A percentile compares a stretch with the other conserved stretches of the same genome.
Evolutionary conservation across 805 yeast genomes (phyloP).

Genomic region (Hermanozyma aechmeae): DNA sequence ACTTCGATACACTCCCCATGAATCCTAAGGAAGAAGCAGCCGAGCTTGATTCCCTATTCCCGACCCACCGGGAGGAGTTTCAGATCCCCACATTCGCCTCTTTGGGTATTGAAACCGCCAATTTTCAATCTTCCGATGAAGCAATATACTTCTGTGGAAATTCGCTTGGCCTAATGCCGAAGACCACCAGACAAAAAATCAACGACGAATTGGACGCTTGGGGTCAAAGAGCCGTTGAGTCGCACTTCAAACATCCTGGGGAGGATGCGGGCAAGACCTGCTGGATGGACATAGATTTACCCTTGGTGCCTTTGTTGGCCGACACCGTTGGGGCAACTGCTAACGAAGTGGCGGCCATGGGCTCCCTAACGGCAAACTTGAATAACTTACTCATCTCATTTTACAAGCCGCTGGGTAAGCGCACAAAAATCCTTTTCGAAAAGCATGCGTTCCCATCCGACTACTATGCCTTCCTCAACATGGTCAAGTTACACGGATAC

Average conservation of each 20-base stretch:
- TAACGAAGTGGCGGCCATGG: slow-evolving; percentile 83
- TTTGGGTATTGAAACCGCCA: slow-evolving; percentile 34
- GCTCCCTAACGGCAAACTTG: slow-evolving; percentile 73
- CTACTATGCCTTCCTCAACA: slow-evolving; percentile 73
- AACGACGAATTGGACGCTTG: slow-evolving; percentile 71
- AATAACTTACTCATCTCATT: slow-evolving; percentile 68
- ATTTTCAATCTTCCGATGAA: slow-evolving; percentile 10
- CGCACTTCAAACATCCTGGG: slow-evolving; percentile 69
- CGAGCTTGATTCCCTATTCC: slow-evolving; percentile 32
- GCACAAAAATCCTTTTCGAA: slow-evolving; percentile 72
- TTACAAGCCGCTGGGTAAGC: slow-evolving; percentile 52
- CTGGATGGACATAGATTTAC: slow-evolving; percentile 84
- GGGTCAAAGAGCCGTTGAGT: slow-evolving; percentile 72
- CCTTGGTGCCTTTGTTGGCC: slow-evolving; percentile 59
- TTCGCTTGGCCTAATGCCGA: slow-evolving; percentile 89
- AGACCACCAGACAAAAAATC: slow-evolving; percentile 45
- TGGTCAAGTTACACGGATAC: slow-evolving; percentile 51
- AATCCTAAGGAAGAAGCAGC: slow-evolving; percentile 11
- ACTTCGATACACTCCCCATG: no score
- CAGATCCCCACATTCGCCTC: slow-evolving; percentile 59
- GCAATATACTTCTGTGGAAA: slow-evolving; percentile 76
- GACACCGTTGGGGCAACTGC: slow-evolving; percentile 67
- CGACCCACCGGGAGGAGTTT: slow-evolving; percentile 38
- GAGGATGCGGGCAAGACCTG: slow-evolving; percentile 37
- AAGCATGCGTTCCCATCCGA: slow-evolving; percentile 90